Evolutionary conservation across 441 rosid genomes (phyloP), one percentile per base, ranked within the genome.

Genomic region (Rhodomyrtus psidioides): DNA sequence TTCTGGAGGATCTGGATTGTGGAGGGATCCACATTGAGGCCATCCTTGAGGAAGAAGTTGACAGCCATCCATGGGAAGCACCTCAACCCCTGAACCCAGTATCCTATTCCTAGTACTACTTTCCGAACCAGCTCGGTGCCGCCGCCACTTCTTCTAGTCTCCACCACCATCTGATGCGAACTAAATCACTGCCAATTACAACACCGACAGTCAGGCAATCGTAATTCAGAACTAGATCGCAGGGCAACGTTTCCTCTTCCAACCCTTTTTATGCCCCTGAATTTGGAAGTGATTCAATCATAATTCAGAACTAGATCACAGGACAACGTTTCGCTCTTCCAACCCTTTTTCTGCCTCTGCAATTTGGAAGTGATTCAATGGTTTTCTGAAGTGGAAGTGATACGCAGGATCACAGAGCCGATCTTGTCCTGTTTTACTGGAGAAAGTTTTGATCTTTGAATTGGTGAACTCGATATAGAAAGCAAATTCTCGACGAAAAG

Each of bases 21-120:
- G 75, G 96, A 93, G 82, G 98, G 93, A 83, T 96, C 92, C 30
- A 96, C 98, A 81, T 88, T 90, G 76, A 96, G 93, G n/a, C 91
- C 91, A 82, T 96, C 99, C 85, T 95, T 97, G 53, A 97, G 90
- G 91, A 96, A 97, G 90, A 94, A 97, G 86, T 91, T 94, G 46
- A 95, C 92, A 4, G 94, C 98, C 86, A 93, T 86, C 99, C 98
- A 96, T 27, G 99, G 95, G 70, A 96, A 97, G 79, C 98, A 95
- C 85, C 99, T 90, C 86, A 96, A 91, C 6, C 98, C 99, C 89
- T 96, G 99, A 1, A 97, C 91, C 91, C 95, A 94, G 91, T 60
- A 97, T n/a, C 99, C 98, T 3, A 95, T 82, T 0, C 98, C 98
- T 1, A 97, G 94, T 1, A 97, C 56, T 51, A 70, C 46, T 88